A percentile compares a stretch with the other conserved stretches of the same genome.
These are phyloP conservation scores for Hanseniaspora hatyaiensis DNA, from an alignment of 805 yeast species.

Conservation along the genomic window DNA sequence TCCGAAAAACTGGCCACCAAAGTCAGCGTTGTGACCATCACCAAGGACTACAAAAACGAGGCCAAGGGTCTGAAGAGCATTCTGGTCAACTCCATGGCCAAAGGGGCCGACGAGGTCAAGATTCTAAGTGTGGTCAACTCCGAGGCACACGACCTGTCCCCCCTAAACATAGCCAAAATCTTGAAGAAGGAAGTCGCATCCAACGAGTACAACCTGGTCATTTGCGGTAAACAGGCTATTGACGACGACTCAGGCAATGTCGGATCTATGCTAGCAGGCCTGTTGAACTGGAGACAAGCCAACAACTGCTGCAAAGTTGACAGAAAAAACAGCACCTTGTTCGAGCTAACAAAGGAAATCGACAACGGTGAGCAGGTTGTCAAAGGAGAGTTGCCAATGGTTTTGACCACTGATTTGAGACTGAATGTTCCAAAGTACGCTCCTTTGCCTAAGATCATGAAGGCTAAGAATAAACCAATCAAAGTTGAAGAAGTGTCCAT, in stretches of 20 bases:
- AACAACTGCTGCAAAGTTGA: slow-evolving; percentile 85
- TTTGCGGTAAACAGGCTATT: slow-evolving; percentile 92
- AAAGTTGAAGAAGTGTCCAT: slow-evolving; percentile 45
- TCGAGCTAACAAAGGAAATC: slow-evolving; percentile 76
- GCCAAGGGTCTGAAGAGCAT: slow-evolving; percentile 78
- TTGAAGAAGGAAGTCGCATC: slow-evolving; percentile 60
- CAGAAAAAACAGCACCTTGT: slow-evolving; percentile 38
- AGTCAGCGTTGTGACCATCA: slow-evolving; percentile 79
- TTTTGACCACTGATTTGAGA: slow-evolving; percentile 86
- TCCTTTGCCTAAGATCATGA: slow-evolving; percentile 93
- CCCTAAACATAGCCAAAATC: slow-evolving; percentile 79
- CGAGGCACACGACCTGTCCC: slow-evolving; percentile 66
- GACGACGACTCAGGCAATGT: slow-evolving; percentile 93
- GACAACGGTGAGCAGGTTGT: slow-evolving; percentile 91
- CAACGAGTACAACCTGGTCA: slow-evolving; percentile 62
- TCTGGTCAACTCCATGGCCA: slow-evolving; percentile 80
- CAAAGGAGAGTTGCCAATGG: slow-evolving; percentile 64
- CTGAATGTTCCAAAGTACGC: slow-evolving; percentile 92
- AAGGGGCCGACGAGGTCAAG: slow-evolving; percentile 83
- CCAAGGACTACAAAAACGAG: slow-evolving; percentile 33
- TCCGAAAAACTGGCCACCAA: slow-evolving; percentile 58
- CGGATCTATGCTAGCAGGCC: slow-evolving; percentile 91
- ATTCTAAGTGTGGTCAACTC: slow-evolving; percentile 47
- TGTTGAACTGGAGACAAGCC: slow-evolving; percentile 92
- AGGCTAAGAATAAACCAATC: slow-evolving; percentile 93